Evolutionary conservation across 768 basidiomycete species (phyloP).

Genomic region (Suillus sp.): DNA sequence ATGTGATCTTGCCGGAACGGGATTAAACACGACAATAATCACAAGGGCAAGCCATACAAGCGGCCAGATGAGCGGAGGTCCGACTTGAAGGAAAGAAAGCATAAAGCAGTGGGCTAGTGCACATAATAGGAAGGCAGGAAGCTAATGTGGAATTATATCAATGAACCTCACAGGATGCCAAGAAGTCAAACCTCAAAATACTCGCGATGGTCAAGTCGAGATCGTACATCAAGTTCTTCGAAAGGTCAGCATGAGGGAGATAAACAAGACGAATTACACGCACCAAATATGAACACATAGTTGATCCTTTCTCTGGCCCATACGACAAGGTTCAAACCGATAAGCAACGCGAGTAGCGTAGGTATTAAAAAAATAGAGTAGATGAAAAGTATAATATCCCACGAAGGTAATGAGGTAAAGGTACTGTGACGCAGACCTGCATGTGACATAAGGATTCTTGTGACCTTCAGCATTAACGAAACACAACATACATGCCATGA

Average conservation of each 20-base stretch:
- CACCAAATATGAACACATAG: slow-evolving; percentile 91
- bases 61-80: slow-evolving; percentile 76
- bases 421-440: slow-evolving; percentile 59
- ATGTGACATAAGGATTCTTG: background rate
- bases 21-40: slow-evolving; percentile 66
- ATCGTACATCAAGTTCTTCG: slow-evolving; percentile 68
- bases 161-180: slow-evolving; percentile 13
- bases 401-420: slow-evolving; percentile 59
- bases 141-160: slow-evolving; percentile 42
- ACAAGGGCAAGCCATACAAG: slow-evolving; percentile 77
- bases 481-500: slow-evolving; percentile 57
- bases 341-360: slow-evolving; percentile 69
- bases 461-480: background rate
- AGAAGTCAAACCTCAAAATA: slow-evolving; percentile 60
- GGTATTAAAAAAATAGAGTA: slow-evolving; percentile 80
- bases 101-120: slow-evolving; percentile 80
- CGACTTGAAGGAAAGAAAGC: slow-evolving; percentile 75
- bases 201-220: slow-evolving; percentile 74
- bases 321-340: slow-evolving; percentile 81
- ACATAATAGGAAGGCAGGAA: slow-evolving; percentile 78
- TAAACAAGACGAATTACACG: slow-evolving; percentile 17
- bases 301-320: slow-evolving; percentile 83
- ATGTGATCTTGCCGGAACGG: slow-evolving; percentile 54
- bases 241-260: slow-evolving; percentile 1
- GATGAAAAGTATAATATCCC: slow-evolving; percentile 73